These are phyloP conservation scores for Hordeum pubiflorum DNA, from an alignment of 202 grass and related monocot species.

Conservation along the genomic window DNA sequence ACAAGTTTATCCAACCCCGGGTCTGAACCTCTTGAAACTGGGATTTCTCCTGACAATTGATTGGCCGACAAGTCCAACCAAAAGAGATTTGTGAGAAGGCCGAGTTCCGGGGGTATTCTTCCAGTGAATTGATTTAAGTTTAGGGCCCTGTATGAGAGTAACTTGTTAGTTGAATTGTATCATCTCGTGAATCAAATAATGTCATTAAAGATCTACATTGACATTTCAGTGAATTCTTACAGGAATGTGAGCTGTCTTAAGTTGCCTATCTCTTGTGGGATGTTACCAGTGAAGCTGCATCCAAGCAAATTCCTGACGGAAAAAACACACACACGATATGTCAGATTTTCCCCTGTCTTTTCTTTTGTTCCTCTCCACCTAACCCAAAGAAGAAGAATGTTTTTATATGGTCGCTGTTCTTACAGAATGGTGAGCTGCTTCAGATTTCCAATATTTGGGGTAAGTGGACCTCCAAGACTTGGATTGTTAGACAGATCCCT, in stretches of 20 bases:
- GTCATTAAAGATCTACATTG: slow-evolving; percentile 7
- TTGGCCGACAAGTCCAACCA: slow-evolving; percentile 86
- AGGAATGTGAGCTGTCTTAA: slow-evolving; percentile 56
- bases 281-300: slow-evolving; percentile 63
- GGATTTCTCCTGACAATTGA: slow-evolving; percentile 61
- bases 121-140: slow-evolving; percentile 77
- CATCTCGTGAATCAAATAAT: slow-evolving; percentile 18
- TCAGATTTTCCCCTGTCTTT: not conserved
- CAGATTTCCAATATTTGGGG: slow-evolving; percentile 70
- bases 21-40: slow-evolving; percentile 41
- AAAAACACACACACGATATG: not conserved
- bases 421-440: slow-evolving; percentile 71
- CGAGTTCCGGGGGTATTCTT: slow-evolving; percentile 58
- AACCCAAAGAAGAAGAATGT: not conserved
- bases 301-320: slow-evolving; percentile 70
- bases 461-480: slow-evolving; percentile 46
- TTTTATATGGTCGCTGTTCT: slow-evolving; percentile 26
- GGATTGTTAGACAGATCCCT: slow-evolving; percentile 80
- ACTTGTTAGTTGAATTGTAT: slow-evolving; percentile 28
- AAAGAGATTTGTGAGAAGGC: slow-evolving; percentile 50
- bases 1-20: slow-evolving; percentile 68
- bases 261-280: slow-evolving; percentile 64
- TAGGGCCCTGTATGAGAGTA: slow-evolving; percentile 48
- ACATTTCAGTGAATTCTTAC: slow-evolving; percentile 44
- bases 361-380: not conserved